Conservation (phyloP, 129 eudicot species). For the Mikania micrantha region DNA sequence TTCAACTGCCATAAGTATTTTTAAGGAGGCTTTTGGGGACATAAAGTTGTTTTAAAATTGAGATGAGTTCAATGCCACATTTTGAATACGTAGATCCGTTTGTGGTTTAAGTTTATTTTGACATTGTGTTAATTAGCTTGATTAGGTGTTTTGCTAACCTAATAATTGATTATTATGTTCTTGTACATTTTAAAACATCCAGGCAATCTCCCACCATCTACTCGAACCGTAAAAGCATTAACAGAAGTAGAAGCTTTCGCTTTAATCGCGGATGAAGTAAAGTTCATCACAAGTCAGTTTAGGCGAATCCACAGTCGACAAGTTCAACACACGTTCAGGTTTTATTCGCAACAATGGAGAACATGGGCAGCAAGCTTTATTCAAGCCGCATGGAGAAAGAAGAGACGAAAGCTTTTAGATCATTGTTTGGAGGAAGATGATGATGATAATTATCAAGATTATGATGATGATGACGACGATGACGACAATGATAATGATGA, state of each 20-base stretch:
- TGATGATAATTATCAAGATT: conserved; percentile 9
- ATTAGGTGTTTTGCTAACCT: too few species aligned
- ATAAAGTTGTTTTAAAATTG: too few species aligned
- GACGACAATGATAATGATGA: conserved; percentile 8
- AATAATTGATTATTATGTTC: neutral
- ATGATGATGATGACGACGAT: conserved; percentile 10
- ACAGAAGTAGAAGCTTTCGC: conserved; percentile 96
- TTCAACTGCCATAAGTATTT: too few species aligned
- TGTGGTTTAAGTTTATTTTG: too few species aligned
- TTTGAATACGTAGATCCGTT: too few species aligned
- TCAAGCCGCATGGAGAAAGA: conserved; percentile 91
- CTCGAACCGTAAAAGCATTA: conserved; percentile 72
- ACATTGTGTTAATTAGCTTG: too few species aligned
- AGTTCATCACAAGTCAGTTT: conserved; percentile 70
- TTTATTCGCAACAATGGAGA: conserved; percentile 90
- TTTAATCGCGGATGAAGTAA: conserved; percentile 66
- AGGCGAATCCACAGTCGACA: conserved; percentile 83
- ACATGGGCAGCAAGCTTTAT: conserved; percentile 90
- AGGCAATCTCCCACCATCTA: conserved; percentile 74
- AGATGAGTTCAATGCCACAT: too few species aligned
- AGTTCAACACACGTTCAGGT: conserved; percentile 83
- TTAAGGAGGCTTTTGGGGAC: too few species aligned
- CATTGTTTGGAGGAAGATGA: conserved; percentile 36
- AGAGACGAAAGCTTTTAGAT: conserved; percentile 56
- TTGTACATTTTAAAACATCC: conserved; percentile 22